Evolutionary conservation across 139 green algal species (phyloP).

Genomic region (Bryopsis sp.): DNA sequence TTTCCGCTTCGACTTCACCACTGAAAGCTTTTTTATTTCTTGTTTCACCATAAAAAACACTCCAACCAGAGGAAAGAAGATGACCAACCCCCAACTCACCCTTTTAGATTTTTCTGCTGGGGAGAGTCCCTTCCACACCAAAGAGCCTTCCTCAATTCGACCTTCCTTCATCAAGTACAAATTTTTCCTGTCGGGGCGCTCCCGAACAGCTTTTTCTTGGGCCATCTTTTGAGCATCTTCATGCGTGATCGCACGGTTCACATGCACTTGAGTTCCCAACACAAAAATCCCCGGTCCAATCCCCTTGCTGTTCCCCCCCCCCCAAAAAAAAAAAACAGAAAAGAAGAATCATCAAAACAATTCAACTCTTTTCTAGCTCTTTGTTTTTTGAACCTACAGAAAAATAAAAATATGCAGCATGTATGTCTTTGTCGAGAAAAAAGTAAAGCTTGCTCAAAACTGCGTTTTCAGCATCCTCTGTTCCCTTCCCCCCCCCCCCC

Average conservation of each 20-base stretch:
- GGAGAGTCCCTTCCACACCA: conserved; percentile 1
- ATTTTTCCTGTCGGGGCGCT: conserved; percentile 10
- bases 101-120: too few species aligned
- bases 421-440: too few species aligned
- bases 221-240: not conserved
- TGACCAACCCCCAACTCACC: too few species aligned
- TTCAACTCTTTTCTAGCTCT: too few species aligned
- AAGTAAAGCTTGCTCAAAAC: not conserved
- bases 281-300: not conserved
- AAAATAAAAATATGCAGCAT: too few species aligned
- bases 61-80: too few species aligned
- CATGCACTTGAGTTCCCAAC: not conserved
- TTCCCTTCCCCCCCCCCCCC: not conserved
- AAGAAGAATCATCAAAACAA: too few species aligned
- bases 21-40: conserved; percentile 3
- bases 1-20: too few species aligned
- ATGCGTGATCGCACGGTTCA: conserved; percentile 6
- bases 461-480: not conserved
- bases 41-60: too few species aligned
- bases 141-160: conserved; percentile 14
- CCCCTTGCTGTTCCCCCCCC: not conserved
- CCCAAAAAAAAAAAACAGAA: too few species aligned
- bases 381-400: too few species aligned
- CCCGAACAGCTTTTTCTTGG: not conserved
- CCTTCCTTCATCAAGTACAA: conserved; percentile 17